phyloP scores from a whole-genome alignment of 2,329 filamentous ascomycete genomes.

The Zymoseptoria crescenta region DNA sequence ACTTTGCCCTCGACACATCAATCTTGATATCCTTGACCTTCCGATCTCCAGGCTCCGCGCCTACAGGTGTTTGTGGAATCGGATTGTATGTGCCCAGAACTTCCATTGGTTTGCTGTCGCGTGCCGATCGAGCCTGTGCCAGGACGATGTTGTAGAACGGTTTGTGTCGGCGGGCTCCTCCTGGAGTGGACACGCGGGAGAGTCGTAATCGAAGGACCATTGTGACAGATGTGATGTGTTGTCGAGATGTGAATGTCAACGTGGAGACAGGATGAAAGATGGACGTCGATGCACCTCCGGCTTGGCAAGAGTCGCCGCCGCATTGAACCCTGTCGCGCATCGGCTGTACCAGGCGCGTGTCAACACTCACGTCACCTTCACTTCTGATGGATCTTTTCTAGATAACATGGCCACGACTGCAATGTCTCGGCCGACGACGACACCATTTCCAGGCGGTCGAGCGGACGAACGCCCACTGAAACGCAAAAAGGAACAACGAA shows the following conservation, averaged over 20 bases:
- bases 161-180: slow-evolving; percentile 56
- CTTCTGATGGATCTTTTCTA: neutral
- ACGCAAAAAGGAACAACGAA: slow-evolving; percentile 23
- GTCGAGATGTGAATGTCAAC: neutral
- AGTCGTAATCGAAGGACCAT: slow-evolving; percentile 93
- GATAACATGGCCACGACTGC: slow-evolving; percentile 12
- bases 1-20: slow-evolving; percentile 71
- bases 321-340: neutral
- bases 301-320: neutral
- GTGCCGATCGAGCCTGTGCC: slow-evolving; percentile 78
- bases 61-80: slow-evolving; percentile 49
- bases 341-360: neutral
- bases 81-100: slow-evolving; percentile 67
- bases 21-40: slow-evolving; percentile 88
- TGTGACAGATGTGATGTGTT: neutral
- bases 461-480: slow-evolving; percentile 5
- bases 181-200: slow-evolving; percentile 69
- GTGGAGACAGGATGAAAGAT: neutral
- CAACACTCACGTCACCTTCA: neutral
- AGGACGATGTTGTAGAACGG: slow-evolving; percentile 97
- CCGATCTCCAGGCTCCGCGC: slow-evolving; percentile 46
- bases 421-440: slow-evolving; percentile 9
- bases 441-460: neutral
- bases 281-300: neutral
- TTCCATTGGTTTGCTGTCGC: slow-evolving; percentile 83